Conservation (phyloP, 768 basidiomycete species). For the Saitozyma podzolica region DNA sequence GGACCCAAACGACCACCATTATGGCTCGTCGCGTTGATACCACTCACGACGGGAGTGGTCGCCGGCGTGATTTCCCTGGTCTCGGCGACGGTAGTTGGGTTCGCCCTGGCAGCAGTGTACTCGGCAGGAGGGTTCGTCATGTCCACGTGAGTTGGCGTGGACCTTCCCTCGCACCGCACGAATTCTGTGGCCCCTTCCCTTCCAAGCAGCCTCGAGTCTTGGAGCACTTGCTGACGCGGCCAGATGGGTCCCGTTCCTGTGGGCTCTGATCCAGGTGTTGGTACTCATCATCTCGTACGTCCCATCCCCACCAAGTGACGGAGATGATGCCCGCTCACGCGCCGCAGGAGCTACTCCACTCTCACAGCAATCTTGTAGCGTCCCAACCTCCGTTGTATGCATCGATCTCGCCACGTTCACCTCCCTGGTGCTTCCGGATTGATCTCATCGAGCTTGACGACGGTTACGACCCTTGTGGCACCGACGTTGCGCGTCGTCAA, state of each 20-base stretch:
- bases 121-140: slow-evolving; percentile 45
- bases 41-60: slow-evolving; percentile 18
- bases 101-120: slow-evolving; percentile 46
- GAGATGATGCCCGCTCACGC: neutral
- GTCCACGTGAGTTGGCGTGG: slow-evolving; percentile 38
- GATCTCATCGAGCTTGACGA: too few relatives aligned
- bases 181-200: too few relatives aligned
- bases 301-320: neutral
- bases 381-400: neutral
- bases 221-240: neutral
- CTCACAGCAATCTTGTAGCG: slow-evolving; percentile 39
- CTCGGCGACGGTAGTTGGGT: slow-evolving; percentile 40
- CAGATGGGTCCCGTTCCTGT: slow-evolving; percentile 47
- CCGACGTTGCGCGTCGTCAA: neutral
- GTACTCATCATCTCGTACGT: slow-evolving; percentile 45
- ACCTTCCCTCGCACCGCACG: too few relatives aligned
- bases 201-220: neutral
- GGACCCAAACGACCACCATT: slow-evolving; percentile 34
- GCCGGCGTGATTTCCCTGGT: slow-evolving; percentile 29
- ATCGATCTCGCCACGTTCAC: neutral
- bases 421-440: neutral
- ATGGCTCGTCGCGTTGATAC: slow-evolving; percentile 40
- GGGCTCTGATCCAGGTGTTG: slow-evolving; percentile 42
- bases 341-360: slow-evolving; percentile 40
- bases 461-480: too few relatives aligned